Evolutionary conservation across 345 rosid species (phyloP).

Genomic region (Garcia nutans): DNA sequence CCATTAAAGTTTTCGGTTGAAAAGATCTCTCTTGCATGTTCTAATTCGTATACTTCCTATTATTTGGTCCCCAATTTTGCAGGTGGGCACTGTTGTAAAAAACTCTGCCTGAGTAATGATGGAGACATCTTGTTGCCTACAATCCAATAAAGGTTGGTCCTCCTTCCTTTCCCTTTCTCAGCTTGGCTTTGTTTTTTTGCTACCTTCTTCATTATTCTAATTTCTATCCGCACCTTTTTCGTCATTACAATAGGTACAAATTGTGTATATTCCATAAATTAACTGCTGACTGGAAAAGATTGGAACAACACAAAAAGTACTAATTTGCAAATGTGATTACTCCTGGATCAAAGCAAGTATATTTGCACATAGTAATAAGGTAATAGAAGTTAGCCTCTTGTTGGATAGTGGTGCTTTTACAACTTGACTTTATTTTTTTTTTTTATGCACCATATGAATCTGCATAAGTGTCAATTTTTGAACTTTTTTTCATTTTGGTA

Average conservation of each 20-base stretch:
- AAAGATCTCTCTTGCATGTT: constrained; percentile 21
- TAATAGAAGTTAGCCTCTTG: constrained; percentile 5
- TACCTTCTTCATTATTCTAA: constrained; percentile 20
- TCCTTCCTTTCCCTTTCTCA: constrained; percentile 12
- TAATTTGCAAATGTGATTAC: not conserved
- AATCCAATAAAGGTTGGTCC: constrained; percentile 31
- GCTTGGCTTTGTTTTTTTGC: constrained; percentile 3
- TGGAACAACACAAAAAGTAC: not conserved
- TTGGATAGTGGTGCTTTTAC: not conserved
- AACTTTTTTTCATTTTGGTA: not conserved
- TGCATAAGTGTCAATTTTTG: not conserved
- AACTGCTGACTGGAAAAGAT: constrained; percentile 7
- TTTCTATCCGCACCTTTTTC: constrained; percentile 4
- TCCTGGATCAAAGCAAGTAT: not conserved
- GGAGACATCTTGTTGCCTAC: constrained; percentile 23
- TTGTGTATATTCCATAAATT: not conserved
- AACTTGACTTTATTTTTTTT: not conserved
- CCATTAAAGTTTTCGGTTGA: constrained; percentile 7
- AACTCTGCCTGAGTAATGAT: constrained; percentile 19
- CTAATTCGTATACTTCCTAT: constrained; percentile 1
- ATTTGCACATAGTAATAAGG: constrained; percentile 15
- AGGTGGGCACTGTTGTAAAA: constrained; percentile 31
- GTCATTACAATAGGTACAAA: constrained; percentile 15
- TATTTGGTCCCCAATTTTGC: constrained; percentile 31
- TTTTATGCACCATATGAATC: not conserved